Evolutionary conservation across 306 rosid species (phyloP).

Genomic region (Biancaea sappan): DNA sequence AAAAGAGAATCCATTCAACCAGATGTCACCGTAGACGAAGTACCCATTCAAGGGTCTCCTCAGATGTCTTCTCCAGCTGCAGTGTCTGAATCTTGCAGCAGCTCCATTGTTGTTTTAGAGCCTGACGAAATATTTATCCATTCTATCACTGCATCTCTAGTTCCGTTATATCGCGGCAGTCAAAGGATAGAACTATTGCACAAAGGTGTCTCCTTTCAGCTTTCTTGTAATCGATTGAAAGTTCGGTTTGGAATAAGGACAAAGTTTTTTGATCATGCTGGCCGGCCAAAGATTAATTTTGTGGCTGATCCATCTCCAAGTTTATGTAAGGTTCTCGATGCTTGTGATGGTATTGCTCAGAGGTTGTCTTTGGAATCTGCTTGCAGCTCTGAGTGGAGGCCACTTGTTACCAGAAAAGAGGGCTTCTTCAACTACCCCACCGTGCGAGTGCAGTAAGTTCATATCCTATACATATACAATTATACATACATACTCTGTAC

Average conservation of each 20-base stretch:
- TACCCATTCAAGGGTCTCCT: conserved; percentile 38
- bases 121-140: conserved; percentile 57
- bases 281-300: conserved; percentile 68
- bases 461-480: neutral
- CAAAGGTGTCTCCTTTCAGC: conserved; percentile 63
- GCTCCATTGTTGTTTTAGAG: conserved; percentile 48
- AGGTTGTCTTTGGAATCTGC: conserved; percentile 61
- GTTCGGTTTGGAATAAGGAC: conserved; percentile 84
- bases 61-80: conserved; percentile 47
- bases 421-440: conserved; percentile 80
- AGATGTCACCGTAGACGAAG: conserved; percentile 50
- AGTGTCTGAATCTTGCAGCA: conserved; percentile 31
- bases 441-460: conserved; percentile 90
- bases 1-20: conserved; percentile 40
- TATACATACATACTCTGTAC: too few species aligned
- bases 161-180: conserved; percentile 56
- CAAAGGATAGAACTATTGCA: conserved; percentile 73
- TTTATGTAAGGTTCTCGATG: conserved; percentile 77
- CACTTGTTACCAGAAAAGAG: conserved; percentile 66
- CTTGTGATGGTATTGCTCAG: conserved; percentile 64
- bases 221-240: conserved; percentile 62
- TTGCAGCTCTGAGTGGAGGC: conserved; percentile 78
- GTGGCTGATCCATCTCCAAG: conserved; percentile 68
- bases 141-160: conserved; percentile 60
- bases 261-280: conserved; percentile 71